A percentile compares a stretch with the other conserved stretches of the same genome.
phyloP scores from a whole-genome alignment of 352 stramenopile species.

The Pythium pectinolyticum region DNA sequence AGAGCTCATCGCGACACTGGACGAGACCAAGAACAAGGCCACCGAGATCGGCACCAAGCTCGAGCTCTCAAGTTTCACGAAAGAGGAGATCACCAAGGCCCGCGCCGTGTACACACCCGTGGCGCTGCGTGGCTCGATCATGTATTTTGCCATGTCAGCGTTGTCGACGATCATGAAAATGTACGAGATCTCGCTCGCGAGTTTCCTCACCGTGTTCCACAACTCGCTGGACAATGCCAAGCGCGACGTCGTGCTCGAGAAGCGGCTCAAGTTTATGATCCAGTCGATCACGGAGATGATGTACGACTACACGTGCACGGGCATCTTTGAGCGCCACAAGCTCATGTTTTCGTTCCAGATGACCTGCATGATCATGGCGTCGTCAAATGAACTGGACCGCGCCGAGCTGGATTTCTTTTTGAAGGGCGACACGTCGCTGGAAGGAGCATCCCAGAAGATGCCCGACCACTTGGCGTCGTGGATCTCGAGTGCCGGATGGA shows the following conservation, averaged over 20 bases:
- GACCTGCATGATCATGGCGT: slow-evolving; percentile 94
- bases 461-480: slow-evolving; percentile 69
- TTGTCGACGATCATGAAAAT: slow-evolving; percentile 94
- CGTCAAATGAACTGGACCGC: slow-evolving; percentile 79
- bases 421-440: slow-evolving; percentile 94
- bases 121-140: slow-evolving; percentile 89
- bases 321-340: slow-evolving; percentile 97
- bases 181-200: slow-evolving; percentile 95
- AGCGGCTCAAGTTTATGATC: slow-evolving; percentile 88
- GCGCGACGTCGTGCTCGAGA: slow-evolving; percentile 88
- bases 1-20: slow-evolving; percentile 92
- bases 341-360: slow-evolving; percentile 97
- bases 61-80: slow-evolving; percentile 91
- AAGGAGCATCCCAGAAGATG: slow-evolving; percentile 65
- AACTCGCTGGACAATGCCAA: slow-evolving; percentile 90
- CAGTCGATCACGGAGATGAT: slow-evolving; percentile 91
- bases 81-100: slow-evolving; percentile 93
- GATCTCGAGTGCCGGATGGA: slow-evolving; percentile 90
- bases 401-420: slow-evolving; percentile 94
- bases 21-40: slow-evolving; percentile 94
- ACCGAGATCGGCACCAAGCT: slow-evolving; percentile 94
- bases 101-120: slow-evolving; percentile 91
- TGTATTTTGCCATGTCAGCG: slow-evolving; percentile 94
- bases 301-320: slow-evolving; percentile 97
- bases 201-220: slow-evolving; percentile 92